phyloP scores from a whole-genome alignment of 2,329 filamentous ascomycete species.

The Rosellinia necatrix region DNA sequence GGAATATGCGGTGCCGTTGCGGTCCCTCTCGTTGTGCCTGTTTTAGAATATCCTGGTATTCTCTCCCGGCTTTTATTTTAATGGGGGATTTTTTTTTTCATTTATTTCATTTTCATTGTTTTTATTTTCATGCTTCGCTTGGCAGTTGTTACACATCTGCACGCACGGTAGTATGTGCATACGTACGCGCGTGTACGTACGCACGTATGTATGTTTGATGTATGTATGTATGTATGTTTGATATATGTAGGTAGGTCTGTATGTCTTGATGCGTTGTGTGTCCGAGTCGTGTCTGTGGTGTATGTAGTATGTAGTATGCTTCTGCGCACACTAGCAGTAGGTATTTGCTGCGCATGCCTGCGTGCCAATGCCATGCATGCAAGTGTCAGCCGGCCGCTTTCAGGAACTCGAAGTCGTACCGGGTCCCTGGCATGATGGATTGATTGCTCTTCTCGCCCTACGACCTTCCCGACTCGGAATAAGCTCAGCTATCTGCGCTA shows the following conservation, averaged over 20 bases:
- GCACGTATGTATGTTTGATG: background rate
- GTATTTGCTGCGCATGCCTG: no score
- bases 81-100: no score
- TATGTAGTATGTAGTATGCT: background rate
- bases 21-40: no score
- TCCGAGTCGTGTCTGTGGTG: background rate
- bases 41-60: no score
- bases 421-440: conserved; percentile 20
- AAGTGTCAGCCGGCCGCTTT: background rate
- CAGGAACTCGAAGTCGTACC: conserved; percentile 10
- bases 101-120: no score
- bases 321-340: no score
- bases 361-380: no score
- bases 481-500: background rate
- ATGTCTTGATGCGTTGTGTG: background rate
- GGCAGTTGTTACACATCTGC: background rate
- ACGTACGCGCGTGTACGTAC: background rate
- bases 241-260: background rate
- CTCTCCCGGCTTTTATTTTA: no score
- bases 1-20: background rate
- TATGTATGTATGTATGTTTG: background rate
- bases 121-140: no score
- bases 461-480: conserved; percentile 18
- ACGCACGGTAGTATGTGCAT: background rate
- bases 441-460: background rate